phyloP scores from a whole-genome alignment of 352 stramenopile genomes.

The Globisporangium mamillatum region DNA sequence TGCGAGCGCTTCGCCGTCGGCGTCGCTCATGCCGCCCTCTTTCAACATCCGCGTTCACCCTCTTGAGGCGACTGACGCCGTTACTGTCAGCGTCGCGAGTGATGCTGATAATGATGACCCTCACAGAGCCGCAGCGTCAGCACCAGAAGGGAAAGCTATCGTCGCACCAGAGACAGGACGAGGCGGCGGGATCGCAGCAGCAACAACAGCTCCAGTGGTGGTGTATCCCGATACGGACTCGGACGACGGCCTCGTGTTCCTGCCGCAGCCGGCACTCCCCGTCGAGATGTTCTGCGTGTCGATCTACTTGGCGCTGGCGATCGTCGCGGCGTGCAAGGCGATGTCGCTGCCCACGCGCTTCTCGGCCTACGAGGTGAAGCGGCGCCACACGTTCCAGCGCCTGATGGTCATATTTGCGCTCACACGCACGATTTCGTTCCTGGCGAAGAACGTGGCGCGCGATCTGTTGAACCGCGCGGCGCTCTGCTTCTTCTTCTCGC shows the following conservation, averaged over 20 bases:
- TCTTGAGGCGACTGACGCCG: neutral
- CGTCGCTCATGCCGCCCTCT: neutral
- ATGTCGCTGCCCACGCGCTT: constrained; percentile 30
- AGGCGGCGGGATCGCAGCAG: constrained; percentile 24
- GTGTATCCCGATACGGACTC: neutral
- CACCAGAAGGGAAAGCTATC: neutral
- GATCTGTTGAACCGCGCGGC: constrained; percentile 69
- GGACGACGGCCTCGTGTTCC: constrained; percentile 41
- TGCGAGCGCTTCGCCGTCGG: neutral
- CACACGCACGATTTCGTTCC: constrained; percentile 53
- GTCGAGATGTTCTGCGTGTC: constrained; percentile 54
- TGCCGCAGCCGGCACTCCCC: constrained; percentile 43
- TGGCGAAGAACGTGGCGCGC: constrained; percentile 29
- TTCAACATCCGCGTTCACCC: neutral
- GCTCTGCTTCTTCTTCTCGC: constrained; percentile 83
- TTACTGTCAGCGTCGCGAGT: neutral
- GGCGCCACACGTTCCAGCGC: constrained; percentile 68
- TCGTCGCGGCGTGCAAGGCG: constrained; percentile 49
- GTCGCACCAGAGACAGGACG: neutral
- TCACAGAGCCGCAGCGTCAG: neutral
- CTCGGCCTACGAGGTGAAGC: constrained; percentile 34
- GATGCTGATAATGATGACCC: neutral
- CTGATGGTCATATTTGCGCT: constrained; percentile 65
- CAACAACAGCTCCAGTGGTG: neutral
- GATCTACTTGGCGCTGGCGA: constrained; percentile 56